These are phyloP conservation scores for Alternaria panax DNA, from an alignment of 2,329 filamentous ascomycete species.

Conservation along the genomic window DNA sequence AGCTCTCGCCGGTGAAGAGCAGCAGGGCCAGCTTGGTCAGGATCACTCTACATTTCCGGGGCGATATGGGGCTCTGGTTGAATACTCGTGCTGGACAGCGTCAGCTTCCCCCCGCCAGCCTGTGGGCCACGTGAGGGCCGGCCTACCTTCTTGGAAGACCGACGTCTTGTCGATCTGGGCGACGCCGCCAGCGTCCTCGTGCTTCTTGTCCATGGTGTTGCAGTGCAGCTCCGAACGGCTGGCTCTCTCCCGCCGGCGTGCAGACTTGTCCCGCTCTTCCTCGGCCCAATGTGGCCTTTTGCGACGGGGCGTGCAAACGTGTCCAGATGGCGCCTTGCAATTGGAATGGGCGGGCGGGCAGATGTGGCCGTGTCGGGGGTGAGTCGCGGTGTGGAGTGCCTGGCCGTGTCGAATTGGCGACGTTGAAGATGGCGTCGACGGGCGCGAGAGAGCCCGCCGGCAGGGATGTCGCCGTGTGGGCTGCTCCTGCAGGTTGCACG, in stretches of 20 bases:
- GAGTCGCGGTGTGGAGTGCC: conserved; percentile 14
- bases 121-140: conserved; percentile 12
- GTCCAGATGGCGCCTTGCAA: conserved; percentile 19
- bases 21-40: conserved; percentile 97
- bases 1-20: conserved; percentile 95
- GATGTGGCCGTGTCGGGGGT: conserved; percentile 6
- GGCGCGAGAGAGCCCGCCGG: conserved; percentile 35
- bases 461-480: conserved; percentile 45
- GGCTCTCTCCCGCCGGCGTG: conserved; percentile 28
- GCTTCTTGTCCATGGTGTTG: conserved; percentile 77
- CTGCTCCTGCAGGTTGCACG: conserved; percentile 23
- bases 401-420: conserved; percentile 40
- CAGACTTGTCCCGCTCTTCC: conserved; percentile 39
- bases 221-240: conserved; percentile 30
- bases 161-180: conserved; percentile 98
- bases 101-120: conserved; percentile 28
- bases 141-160: conserved; percentile 95
- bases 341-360: conserved; percentile 9
- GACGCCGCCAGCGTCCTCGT: conserved; percentile 95
- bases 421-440: conserved; percentile 44
- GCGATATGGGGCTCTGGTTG: conserved; percentile 96
- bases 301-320: conserved; percentile 14
- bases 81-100: conserved; percentile 81
- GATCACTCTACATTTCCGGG: conserved; percentile 89
- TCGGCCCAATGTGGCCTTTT: conserved; percentile 49